A percentile compares a stretch with the other conserved stretches of the same genome.
Conservation (phyloP, 2,329 filamentous ascomycete species). For the Diplocarpon rosae region DNA sequence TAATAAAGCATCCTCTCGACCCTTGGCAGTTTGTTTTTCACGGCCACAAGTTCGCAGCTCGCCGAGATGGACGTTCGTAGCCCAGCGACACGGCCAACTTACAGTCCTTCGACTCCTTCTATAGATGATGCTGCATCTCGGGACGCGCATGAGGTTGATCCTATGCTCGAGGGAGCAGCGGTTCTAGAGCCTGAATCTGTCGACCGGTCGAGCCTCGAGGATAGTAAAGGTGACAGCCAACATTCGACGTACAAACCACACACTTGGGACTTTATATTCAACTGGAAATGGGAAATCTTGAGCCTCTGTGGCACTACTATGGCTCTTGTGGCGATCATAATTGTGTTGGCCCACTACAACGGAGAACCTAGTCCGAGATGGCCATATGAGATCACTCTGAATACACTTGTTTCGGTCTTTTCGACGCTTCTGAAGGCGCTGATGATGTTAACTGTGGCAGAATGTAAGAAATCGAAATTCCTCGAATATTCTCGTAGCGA, state of each 20-base stretch:
- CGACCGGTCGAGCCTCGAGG: not conserved
- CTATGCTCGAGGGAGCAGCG: not conserved
- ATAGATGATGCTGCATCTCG: not conserved
- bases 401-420: constrained; percentile 2
- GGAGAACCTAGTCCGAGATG: not conserved
- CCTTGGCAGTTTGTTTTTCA: not conserved
- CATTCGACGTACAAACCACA: not conserved
- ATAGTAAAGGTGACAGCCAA: not conserved
- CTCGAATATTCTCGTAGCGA: not conserved
- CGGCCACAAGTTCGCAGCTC: not conserved
- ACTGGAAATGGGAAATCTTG: constrained; percentile 3
- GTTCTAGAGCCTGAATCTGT: not conserved
- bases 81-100: not conserved
- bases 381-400: constrained; percentile 1
- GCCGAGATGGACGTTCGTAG: not conserved
- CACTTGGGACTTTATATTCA: not conserved
- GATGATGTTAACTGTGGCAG: constrained; percentile 4
- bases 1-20: too few species aligned
- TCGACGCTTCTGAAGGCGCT: constrained; percentile 2
- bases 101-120: not conserved
- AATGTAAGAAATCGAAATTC: not conserved
- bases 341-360: constrained; percentile 2
- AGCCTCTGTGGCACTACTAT: not conserved
- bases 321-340: not conserved
- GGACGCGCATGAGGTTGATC: not conserved